A percentile compares a stretch with the other conserved stretches of the same genome.
Evolutionary conservation across 305 asterid species (phyloP).

Genomic region (Andrographis paniculata): DNA sequence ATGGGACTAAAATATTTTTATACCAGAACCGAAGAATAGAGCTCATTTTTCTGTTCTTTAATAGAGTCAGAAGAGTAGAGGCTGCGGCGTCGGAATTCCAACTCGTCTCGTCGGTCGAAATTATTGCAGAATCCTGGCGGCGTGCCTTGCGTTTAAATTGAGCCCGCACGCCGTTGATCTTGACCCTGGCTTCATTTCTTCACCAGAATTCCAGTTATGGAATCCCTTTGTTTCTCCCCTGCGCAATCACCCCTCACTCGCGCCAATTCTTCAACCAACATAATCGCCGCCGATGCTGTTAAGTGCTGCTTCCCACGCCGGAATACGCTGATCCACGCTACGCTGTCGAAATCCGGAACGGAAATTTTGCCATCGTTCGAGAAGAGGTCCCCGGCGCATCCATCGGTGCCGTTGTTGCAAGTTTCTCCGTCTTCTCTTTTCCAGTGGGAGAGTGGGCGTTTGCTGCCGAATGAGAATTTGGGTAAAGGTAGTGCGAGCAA

Average conservation of each 20-base stretch:
- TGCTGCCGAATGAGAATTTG: conserved; percentile 31
- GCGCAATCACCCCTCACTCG: conserved; percentile 24
- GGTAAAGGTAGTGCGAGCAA: conserved; percentile 18
- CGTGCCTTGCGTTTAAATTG: too few relatives aligned
- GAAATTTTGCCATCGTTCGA: conserved; percentile 24
- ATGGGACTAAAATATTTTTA: too few relatives aligned
- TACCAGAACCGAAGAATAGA: too few relatives aligned
- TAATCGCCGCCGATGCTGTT: conserved; percentile 20
- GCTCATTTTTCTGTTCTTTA: too few relatives aligned
- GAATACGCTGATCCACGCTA: conserved; percentile 22
- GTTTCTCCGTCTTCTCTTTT: conserved; percentile 54
- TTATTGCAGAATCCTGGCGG: too few relatives aligned
- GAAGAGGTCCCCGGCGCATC: conserved; percentile 17
- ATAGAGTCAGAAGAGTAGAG: too few relatives aligned
- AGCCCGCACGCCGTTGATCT: too few relatives aligned
- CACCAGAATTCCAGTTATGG: conserved; percentile 26
- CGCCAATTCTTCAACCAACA: conserved; percentile 22
- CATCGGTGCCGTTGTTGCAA: conserved; percentile 23
- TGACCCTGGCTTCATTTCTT: too few relatives aligned
- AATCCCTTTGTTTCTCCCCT: conserved; percentile 29
- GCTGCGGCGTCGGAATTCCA: too few relatives aligned
- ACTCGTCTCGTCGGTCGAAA: too few relatives aligned
- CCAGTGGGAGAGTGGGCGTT: conserved; percentile 45
- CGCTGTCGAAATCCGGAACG: conserved; percentile 31
- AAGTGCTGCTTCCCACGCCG: conserved; percentile 17